Conservation (phyloP, 441 rosid genomes). For the Geranium incanum region DNA sequence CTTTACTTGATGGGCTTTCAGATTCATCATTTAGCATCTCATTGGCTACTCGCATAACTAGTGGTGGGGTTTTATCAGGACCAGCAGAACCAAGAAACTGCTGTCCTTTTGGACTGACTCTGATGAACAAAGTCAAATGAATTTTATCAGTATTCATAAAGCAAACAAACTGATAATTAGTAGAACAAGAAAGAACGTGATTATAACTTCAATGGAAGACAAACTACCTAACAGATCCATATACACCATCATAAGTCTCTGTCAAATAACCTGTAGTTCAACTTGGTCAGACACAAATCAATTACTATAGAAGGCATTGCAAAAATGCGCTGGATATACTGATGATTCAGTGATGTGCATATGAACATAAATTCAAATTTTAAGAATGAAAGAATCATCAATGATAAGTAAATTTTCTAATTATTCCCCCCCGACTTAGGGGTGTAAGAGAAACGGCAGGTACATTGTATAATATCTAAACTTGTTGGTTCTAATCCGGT, state of each 20-base stretch:
- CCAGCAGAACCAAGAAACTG: conserved; percentile 34
- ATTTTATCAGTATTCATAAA: background rate
- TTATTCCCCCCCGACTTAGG: background rate
- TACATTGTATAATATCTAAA: background rate
- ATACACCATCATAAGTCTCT: conserved; percentile 33
- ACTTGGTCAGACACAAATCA: conserved; percentile 9
- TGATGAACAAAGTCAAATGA: conserved; percentile 21
- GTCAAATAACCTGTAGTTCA: conserved; percentile 34
- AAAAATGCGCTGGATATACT: background rate
- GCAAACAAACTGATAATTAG: background rate
- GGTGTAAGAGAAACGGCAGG: background rate
- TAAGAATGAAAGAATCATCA: background rate
- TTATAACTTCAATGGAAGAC: conserved; percentile 2
- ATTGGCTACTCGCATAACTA: conserved; percentile 29
- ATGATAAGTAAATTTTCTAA: background rate
- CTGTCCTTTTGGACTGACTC: conserved; percentile 33
- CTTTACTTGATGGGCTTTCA: conserved; percentile 18
- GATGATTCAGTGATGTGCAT: no score
- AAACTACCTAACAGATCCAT: conserved; percentile 32
- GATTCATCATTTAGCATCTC: conserved; percentile 33
- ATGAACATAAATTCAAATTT: no score
- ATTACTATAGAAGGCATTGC: background rate
- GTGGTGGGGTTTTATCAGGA: conserved; percentile 38
- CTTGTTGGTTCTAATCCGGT: background rate
- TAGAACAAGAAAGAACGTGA: background rate